Base-by-base conservation (phyloP, 208 protist species). In the Plasmodiophora brassicae region DNA sequence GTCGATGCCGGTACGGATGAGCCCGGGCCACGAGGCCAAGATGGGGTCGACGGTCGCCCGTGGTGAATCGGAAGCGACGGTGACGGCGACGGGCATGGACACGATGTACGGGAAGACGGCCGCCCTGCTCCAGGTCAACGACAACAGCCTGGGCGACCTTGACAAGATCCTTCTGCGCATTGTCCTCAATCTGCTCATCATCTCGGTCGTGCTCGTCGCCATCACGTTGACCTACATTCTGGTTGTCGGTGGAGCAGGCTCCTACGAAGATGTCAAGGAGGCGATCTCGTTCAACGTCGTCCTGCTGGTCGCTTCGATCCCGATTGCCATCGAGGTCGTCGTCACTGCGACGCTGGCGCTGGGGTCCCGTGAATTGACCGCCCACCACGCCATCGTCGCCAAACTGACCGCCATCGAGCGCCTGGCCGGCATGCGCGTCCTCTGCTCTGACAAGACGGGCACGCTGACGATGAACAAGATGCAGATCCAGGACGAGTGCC, bases 61-160 rank as follows among this genome's bases (percentile, higher is more conserved):
- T 43, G 94, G 94, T 32, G 93, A 95, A 46, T 90, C 71, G 8
- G 90, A 90, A 36, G 92, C 89, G 14, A 38, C 94, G 14, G 93
- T 95, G 0, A 89, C 91, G n/a, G 87, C 88, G n/a, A 98, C 96
- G 1, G 97, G 97, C 41, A 45, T 91, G 25, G 94, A 95, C 46
- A 97, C 96, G 28, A 97, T 97, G 89, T 97, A 97, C 90, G 96
- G 96, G 65, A 95, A 95, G 84, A 95, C 96, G 0, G 96, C 96
- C 0, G 84, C 90, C 38, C 92, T 98, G 8, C 91, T 98, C 5
- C 91, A 95, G 14, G 44, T 41, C 5, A 35, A 28, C 10, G n/a
- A 32, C 8, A 0, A 88, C 50, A 41, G 44, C 50, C 39, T 35
- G 38, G 5, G 36, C n/a, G 60, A 45, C 41, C 50, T 95, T 0